Conservation (phyloP, 2,329 filamentous ascomycete species). For the Gnomoniopsis smithogilvyi region DNA sequence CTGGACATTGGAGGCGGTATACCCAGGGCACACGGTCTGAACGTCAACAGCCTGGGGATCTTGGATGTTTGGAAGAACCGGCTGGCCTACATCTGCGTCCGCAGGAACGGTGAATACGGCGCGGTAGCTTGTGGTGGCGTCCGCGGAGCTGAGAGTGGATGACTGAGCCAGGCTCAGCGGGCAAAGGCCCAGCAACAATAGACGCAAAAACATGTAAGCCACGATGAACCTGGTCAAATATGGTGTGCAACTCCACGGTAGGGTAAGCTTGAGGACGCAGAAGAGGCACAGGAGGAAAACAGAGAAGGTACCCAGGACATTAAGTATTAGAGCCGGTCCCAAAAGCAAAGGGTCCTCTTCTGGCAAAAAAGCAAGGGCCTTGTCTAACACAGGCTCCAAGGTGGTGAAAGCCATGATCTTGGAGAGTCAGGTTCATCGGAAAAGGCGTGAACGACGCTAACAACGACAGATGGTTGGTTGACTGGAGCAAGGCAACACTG, state of each 20-base stretch:
- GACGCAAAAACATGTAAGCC: conserved; percentile 9
- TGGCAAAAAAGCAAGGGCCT: not conserved
- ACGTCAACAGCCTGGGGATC: conserved; percentile 16
- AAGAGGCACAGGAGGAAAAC: conserved; percentile 1
- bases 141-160: not conserved
- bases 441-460: not conserved
- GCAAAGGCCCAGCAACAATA: conserved; percentile 1
- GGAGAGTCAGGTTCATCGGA: not conserved
- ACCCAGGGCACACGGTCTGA: conserved; percentile 55
- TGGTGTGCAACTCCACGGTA: not conserved
- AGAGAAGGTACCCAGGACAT: not conserved
- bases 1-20: conserved; percentile 59
- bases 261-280: not conserved
- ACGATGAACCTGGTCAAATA: conserved; percentile 6
- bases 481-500: not conserved
- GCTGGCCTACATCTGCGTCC: conserved; percentile 11
- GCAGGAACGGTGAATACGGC: conserved; percentile 15
- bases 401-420: not conserved
- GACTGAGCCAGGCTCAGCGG: conserved; percentile 4
- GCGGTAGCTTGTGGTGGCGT: conserved; percentile 10
- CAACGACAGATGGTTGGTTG: not conserved
- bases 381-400: not conserved
- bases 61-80: conserved; percentile 14
- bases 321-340: not conserved
- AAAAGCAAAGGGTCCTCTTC: not conserved